phyloP scores from a whole-genome alignment of 2,329 filamentous ascomycete genomes.

The Colletotrichum sp. region DNA sequence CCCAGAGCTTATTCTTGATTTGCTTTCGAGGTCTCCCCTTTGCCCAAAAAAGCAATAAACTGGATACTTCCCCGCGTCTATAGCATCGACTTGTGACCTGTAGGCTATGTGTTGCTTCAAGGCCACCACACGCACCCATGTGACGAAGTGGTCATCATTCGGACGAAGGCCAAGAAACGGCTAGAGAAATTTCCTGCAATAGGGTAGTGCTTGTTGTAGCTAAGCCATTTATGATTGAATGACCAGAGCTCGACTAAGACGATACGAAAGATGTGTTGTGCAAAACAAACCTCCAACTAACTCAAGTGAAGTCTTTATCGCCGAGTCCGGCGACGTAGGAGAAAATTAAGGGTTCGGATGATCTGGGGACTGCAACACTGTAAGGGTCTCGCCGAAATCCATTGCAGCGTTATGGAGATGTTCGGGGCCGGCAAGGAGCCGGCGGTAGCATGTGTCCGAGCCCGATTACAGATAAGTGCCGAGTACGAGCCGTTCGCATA shows the following conservation, averaged over 20 bases:
- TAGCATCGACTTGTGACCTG: background rate
- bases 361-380: background rate
- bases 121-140: too few relatives aligned
- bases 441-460: background rate
- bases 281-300: rapidly evolving
- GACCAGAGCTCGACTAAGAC: background rate
- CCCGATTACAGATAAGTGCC: background rate
- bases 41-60: background rate
- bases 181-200: too few relatives aligned
- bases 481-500: background rate
- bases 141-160: too few relatives aligned
- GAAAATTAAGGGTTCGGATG: background rate
- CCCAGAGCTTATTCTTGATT: background rate
- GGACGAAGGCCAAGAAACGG: too few relatives aligned
- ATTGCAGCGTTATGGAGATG: background rate
- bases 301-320: background rate
- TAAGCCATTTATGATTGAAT: too few relatives aligned
- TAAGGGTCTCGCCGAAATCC: background rate
- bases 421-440: background rate
- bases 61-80: background rate
- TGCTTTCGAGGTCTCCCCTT: background rate
- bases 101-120: too few relatives aligned
- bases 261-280: rapidly evolving
- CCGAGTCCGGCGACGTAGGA: background rate
- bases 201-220: too few relatives aligned